phyloP scores from a whole-genome alignment of 2,329 filamentous ascomycete genomes.

The Aspergillus versicolor region DNA sequence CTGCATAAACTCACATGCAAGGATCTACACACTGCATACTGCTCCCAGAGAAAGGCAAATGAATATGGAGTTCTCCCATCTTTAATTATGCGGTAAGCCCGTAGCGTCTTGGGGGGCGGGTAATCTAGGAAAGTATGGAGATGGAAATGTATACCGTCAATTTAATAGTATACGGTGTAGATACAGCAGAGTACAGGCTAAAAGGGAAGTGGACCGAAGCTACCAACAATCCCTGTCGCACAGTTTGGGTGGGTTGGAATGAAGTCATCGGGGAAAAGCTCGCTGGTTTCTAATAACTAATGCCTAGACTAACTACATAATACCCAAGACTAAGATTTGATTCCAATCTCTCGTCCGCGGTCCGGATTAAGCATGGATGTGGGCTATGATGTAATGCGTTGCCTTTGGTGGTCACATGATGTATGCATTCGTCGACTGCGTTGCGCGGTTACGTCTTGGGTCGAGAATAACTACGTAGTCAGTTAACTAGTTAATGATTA shows the following conservation, averaged over 20 bases:
- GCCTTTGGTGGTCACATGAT: not conserved
- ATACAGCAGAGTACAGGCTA: too few relatives aligned
- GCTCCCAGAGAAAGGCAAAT: not conserved
- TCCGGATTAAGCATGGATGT: too few relatives aligned
- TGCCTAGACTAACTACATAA: too few relatives aligned
- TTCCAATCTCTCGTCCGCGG: too few relatives aligned
- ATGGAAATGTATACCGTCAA: too few relatives aligned
- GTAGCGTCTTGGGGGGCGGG: not conserved
- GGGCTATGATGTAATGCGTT: not conserved
- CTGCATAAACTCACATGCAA: not conserved
- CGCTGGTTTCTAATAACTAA: too few relatives aligned
- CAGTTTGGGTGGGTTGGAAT: not conserved
- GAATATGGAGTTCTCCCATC: not conserved
- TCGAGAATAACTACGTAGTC: too few relatives aligned
- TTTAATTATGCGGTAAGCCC: not conserved
- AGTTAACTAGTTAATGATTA: too few relatives aligned
- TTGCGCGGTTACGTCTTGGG: not conserved
- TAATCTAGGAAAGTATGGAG: not conserved
- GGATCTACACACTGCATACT: not conserved
- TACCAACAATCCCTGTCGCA: not conserved
- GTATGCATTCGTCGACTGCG: not conserved
- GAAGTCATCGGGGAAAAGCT: not conserved
- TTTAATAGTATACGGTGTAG: too few relatives aligned
- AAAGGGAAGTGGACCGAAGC: too few relatives aligned
- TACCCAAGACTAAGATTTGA: too few relatives aligned